A percentile compares a stretch with the other conserved stretches of the same genome.
Evolutionary conservation across 225 moss, liverwort and hornwort genomes (phyloP).

Genomic region (Pseudoscleropodium purum): DNA sequence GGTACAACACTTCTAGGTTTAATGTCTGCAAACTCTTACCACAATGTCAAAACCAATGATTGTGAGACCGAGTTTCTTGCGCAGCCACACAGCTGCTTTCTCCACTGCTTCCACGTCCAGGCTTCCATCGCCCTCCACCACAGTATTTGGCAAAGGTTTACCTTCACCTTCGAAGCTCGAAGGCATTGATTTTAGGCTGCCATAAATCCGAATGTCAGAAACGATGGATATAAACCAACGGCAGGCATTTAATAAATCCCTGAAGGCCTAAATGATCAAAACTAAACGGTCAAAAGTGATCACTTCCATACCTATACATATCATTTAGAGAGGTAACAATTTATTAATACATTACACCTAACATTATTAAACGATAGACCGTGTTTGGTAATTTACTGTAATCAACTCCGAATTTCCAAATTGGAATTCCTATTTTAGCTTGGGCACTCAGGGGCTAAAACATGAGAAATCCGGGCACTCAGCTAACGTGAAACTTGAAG

Average conservation of each 20-base stretch:
- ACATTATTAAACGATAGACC: neutral
- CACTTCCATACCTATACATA: neutral
- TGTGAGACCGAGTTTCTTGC: constrained; percentile 63
- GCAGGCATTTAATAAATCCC: neutral
- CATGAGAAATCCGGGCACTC: neutral
- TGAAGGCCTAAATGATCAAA: neutral
- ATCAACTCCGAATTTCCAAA: neutral
- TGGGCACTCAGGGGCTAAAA: neutral
- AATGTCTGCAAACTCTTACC: constrained; percentile 23
- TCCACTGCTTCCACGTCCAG: constrained; percentile 61
- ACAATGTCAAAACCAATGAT: constrained; percentile 94
- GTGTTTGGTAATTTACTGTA: neutral
- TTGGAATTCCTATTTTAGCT: neutral
- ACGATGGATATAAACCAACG: neutral
- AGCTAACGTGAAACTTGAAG: neutral
- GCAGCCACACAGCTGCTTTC: constrained; percentile 56
- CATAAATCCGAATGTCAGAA: neutral
- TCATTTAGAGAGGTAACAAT: neutral
- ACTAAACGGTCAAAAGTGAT: neutral
- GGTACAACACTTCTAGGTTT: no score
- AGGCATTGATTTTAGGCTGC: constrained; percentile 80
- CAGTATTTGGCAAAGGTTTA: constrained; percentile 24
- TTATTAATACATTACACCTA: no score
- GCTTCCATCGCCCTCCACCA: constrained; percentile 47
- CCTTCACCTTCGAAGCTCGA: constrained; percentile 34